Percentiles rank a stretch among this genome's conserved stretches.
Evolutionary conservation across 1,139 yeast genomes (phyloP).

Genomic region (Blastobotrys indianensis): DNA sequence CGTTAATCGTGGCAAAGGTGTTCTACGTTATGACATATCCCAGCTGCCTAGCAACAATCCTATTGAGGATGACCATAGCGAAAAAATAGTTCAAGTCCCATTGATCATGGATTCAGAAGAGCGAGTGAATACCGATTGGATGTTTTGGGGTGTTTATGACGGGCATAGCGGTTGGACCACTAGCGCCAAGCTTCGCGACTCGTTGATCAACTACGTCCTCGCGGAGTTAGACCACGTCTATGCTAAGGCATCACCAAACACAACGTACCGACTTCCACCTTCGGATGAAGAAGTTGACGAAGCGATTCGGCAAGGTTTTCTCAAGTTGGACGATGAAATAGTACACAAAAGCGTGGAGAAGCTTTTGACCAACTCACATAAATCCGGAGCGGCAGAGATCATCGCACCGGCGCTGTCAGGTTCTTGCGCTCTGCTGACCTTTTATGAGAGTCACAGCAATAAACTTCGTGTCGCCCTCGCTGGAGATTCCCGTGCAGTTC

Average conservation of each 20-base stretch:
- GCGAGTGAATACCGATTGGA: constrained; percentile 66
- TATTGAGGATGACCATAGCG: constrained; percentile 90
- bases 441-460: constrained; percentile 72
- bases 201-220: constrained; percentile 69
- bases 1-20: constrained; percentile 86
- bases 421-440: constrained; percentile 83
- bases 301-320: constrained; percentile 77
- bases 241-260: constrained; percentile 34
- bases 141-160: constrained; percentile 92
- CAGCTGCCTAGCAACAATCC: constrained; percentile 91
- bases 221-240: constrained; percentile 67
- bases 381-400: constrained; percentile 61
- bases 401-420: constrained; percentile 94
- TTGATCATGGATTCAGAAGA: constrained; percentile 32
- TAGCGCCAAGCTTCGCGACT: constrained; percentile 73
- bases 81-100: constrained; percentile 79
- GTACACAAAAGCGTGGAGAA: constrained; percentile 69
- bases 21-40: constrained; percentile 80
- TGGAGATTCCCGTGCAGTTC: constrained; percentile 91
- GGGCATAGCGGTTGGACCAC: constrained; percentile 99
- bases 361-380: constrained; percentile 54
- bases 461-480: constrained; percentile 85
- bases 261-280: constrained; percentile 47
- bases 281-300: constrained; percentile 64
- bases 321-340: constrained; percentile 79